Evolutionary conservation across 805 yeast species (phyloP).

Genomic region (Komagataella populi): DNA sequence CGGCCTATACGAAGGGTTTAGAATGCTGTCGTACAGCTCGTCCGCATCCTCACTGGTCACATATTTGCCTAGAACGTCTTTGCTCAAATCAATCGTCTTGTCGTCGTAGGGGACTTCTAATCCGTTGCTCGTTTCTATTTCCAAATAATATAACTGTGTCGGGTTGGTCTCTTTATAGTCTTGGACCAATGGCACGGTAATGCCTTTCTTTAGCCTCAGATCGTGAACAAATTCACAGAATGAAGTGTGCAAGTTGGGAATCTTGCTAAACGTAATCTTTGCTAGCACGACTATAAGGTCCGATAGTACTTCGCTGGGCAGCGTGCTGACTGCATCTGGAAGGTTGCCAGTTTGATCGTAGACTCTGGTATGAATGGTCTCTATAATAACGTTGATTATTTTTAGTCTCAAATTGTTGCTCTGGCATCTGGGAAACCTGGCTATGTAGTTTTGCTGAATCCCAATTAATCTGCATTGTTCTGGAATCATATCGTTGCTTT

Average conservation of each 20-base stretch:
- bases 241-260: neutral
- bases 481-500: neutral
- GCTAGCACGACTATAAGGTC: neutral
- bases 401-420: slow-evolving; percentile 21
- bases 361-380: neutral
- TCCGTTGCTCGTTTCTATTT: slow-evolving; percentile 35
- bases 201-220: neutral
- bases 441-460: slow-evolving; percentile 31
- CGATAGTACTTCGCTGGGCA: neutral
- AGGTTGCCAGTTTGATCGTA: neutral
- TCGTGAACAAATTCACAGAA: neutral
- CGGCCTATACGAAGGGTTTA: slow-evolving; percentile 18
- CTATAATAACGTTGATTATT: slow-evolving; percentile 25
- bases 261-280: neutral
- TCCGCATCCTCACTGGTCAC: slow-evolving; percentile 74
- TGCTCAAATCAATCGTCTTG: slow-evolving; percentile 52
- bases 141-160: neutral
- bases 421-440: slow-evolving; percentile 29
- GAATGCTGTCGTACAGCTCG: slow-evolving; percentile 49
- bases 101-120: slow-evolving; percentile 48
- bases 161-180: neutral
- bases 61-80: slow-evolving; percentile 54
- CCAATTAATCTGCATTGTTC: slow-evolving; percentile 20
- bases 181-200: neutral
- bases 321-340: neutral